These are phyloP conservation scores for Sphaerulina musiva DNA, from an alignment of 2,329 filamentous ascomycete genomes.

Conservation along the genomic window DNA sequence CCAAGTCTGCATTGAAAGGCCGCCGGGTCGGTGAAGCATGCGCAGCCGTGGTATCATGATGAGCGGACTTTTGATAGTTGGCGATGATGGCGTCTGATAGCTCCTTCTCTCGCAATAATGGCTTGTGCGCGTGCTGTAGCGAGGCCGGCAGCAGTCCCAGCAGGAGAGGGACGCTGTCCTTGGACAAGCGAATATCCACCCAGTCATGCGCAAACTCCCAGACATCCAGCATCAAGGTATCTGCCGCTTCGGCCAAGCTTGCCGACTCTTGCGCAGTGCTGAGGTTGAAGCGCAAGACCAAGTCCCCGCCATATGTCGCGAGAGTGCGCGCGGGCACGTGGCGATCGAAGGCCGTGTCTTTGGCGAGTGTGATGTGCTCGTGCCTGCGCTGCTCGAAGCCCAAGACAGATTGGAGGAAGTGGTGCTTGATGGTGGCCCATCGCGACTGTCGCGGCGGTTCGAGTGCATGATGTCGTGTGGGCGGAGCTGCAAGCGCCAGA, in stretches of 20 bases:
- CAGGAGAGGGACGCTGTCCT: constrained; percentile 70
- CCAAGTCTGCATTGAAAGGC: constrained; percentile 26
- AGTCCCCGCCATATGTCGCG: constrained; percentile 62
- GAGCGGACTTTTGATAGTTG: constrained; percentile 50
- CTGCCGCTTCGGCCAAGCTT: constrained; percentile 64
- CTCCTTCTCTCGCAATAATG: constrained; percentile 65
- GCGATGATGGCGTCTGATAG: constrained; percentile 69
- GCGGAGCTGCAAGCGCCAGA: constrained; percentile 16
- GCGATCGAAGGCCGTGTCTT: neutral
- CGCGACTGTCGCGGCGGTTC: constrained; percentile 6
- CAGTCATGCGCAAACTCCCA: constrained; percentile 79
- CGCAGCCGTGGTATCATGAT: constrained; percentile 6
- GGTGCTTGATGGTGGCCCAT: constrained; percentile 15
- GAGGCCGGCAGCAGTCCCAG: constrained; percentile 70
- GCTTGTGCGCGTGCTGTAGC: constrained; percentile 63
- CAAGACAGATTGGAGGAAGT: constrained; percentile 15
- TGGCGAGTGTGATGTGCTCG: constrained; percentile 1
- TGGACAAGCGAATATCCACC: constrained; percentile 75
- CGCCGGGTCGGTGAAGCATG: constrained; percentile 7
- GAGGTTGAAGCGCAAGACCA: constrained; percentile 86
- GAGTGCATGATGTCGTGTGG: constrained; percentile 7
- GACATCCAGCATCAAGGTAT: constrained; percentile 75
- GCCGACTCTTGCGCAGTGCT: constrained; percentile 60
- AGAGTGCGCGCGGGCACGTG: constrained; percentile 22
- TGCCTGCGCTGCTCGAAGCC: constrained; percentile 7